Base-by-base conservation (phyloP, 1,139 yeast genomes). In the Geotrichum australiense region DNA sequence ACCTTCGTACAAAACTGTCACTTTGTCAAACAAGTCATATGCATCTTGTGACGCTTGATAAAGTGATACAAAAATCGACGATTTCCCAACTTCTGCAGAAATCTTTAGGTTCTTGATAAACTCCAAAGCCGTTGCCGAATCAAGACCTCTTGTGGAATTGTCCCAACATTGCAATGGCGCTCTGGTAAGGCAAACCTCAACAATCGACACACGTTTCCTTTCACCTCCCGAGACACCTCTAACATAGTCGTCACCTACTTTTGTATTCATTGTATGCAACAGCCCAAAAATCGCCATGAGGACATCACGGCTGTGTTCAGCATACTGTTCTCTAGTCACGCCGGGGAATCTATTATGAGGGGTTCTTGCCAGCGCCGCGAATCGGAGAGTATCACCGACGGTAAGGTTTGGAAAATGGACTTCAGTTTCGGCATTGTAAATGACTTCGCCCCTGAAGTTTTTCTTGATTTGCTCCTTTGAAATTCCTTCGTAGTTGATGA, bases 181-280 rank as follows among this genome's bases (percentile, higher is more conserved):
- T 23, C 79, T 76, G 40, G 78, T 68, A n/a, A 77, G 66, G 29
- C 78, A 65, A 3, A 74, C 78, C 57, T 80, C 86, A 21, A 84
- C 84, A 53, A 82, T 78, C 3, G 89, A 80, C 18, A 82, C 91
- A 62, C 93, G 78, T 63, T 81, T 81, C 53, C 91, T 71, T 64
- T 82, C 91, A 65, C 93, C 93, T 54, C 93, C 93, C 35, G 89
- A 80, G 27, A 82, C 84, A 62, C 93, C 93, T 55, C 89, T 72
- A 34, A 81, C 73, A 45, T 70, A 74, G 53, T 80, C 85, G 56
- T 76, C 73, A 45, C 89, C 89, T 24, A 80, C 87, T 51, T 73
- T 71, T 22, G 87, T 79, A 56, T 78, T 70, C 48, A 72, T 69
- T n/a, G 84, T 79, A 53, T 80, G 86, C 32, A 72, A 64, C 37